These are phyloP conservation scores for Cylindrodendrum hubeiense DNA, from an alignment of 2,329 filamentous ascomycete species.

Conservation along the genomic window DNA sequence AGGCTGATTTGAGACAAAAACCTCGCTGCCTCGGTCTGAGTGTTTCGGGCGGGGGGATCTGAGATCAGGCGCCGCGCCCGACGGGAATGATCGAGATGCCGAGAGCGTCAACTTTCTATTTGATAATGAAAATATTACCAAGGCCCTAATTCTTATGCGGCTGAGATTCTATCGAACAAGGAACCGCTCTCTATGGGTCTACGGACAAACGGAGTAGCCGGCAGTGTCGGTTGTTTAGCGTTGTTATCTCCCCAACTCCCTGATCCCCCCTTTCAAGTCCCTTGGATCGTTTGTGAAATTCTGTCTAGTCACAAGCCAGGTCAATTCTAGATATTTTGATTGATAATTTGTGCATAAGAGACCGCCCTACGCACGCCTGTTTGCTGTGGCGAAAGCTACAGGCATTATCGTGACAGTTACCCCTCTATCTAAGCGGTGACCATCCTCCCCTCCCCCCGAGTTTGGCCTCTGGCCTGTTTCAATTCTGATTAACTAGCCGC, in stretches of 20 bases:
- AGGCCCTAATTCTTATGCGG: background rate
- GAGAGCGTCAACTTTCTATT: constrained; percentile 10
- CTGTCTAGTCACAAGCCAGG: background rate
- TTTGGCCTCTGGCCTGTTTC: background rate
- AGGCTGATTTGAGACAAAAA: constrained; percentile 3
- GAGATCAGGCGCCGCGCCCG: constrained; percentile 23
- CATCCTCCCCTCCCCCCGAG: background rate
- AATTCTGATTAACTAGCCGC: background rate
- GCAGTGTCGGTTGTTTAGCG: background rate
- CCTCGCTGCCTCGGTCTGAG: background rate
- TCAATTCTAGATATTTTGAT: background rate
- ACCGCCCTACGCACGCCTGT: background rate
- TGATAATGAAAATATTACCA: background rate
- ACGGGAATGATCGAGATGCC: constrained; percentile 1
- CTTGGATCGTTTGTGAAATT: background rate
- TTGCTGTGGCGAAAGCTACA: background rate
- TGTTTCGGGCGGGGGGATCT: constrained; percentile 37
- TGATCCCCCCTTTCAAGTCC: background rate
- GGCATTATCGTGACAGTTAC: background rate
- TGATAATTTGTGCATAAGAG: background rate
- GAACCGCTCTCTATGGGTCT: background rate
- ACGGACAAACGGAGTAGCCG: background rate
- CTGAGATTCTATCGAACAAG: background rate
- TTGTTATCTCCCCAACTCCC: background rate
- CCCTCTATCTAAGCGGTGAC: background rate